phyloP scores from a whole-genome alignment of 139 green algal genomes.

The Micromonas pusilla region DNA sequence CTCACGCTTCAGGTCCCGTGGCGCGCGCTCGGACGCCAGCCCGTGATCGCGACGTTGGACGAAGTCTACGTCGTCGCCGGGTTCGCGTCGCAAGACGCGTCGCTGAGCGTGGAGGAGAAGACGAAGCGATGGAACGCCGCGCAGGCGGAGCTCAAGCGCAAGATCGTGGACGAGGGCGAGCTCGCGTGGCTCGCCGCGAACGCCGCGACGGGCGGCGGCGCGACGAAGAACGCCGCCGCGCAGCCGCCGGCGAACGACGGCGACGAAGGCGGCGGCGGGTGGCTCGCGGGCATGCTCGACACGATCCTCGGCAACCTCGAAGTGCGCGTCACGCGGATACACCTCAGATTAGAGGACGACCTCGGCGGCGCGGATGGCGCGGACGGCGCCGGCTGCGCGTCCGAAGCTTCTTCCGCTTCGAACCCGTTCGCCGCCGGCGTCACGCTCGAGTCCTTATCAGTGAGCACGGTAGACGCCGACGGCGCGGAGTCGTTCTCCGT shows the following conservation, averaged over 20 bases:
- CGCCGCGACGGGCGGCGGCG: background rate
- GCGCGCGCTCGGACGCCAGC: conserved; percentile 70
- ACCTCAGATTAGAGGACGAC: background rate
- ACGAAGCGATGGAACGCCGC: background rate
- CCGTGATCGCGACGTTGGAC: conserved; percentile 87
- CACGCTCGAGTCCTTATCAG: background rate
- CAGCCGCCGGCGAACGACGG: no score
- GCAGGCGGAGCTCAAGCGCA: background rate
- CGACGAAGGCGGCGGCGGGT: background rate
- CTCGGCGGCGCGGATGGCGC: background rate
- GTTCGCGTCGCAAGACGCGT: background rate
- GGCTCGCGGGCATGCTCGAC: background rate
- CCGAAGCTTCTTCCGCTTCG: background rate
- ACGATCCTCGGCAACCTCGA: background rate
- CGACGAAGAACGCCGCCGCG: background rate
- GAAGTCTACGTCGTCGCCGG: conserved; percentile 59
- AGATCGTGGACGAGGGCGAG: background rate
- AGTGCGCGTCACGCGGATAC: background rate
- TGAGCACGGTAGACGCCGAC: background rate
- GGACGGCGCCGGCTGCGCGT: background rate
- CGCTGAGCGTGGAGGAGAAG: background rate
- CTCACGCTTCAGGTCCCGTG: conserved; percentile 90
- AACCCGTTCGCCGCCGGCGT: background rate
- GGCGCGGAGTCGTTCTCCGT: background rate
- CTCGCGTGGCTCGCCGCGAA: background rate